Evolutionary conservation across 495 filamentous ascomycete genomes (phyloP), one percentile per base, ranked within the genome.

Genomic region (Corynascus novoguineensis): DNA sequence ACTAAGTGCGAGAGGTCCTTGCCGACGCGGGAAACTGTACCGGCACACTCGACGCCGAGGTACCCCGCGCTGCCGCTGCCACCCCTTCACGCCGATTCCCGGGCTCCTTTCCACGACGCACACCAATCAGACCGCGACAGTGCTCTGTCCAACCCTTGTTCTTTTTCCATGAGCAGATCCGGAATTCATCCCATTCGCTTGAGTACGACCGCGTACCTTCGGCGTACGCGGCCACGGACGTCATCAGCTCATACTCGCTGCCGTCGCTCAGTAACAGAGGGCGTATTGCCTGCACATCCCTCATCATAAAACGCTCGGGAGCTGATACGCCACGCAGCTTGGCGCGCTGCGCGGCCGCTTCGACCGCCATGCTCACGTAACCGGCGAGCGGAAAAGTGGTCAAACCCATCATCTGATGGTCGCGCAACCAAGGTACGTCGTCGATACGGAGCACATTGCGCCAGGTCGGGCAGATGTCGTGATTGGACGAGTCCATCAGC

Each of bases 391-490:
- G 81, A 50, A 80, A 83, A 8, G 80, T 63, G 3, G 75, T 61
- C 6, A 71, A 53, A 0, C 52, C 60, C 12, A 67, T 63, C 5
- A 83, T 48, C 7, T 58, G 57, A 62, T 81, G 79, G 27, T 82
- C 79, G 10, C 53, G 51, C 6, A 82, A 53, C 80, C 80, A 83
- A 0, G 72, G 74, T 4, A 74, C 63, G 29, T 77, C 63, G 2
- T 76, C 69, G 4, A 74, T 49, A 0, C 60, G 58, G 6, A 84
- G 27, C 0, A 78, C 28, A 58, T 79, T 81, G 28, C 80, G 66
- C 80, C 81, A 84, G 0, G 63, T 69, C 4, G 79, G 79, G 45
- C 78, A 72, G 3, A 73, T 28, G 6, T 73, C 61, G 19, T n/a
- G n/a, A n/a, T 64, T 71, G 0, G 65, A 74, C 52, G 73, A 78